Base-by-base conservation (phyloP, 257 asterid genomes). In the Ocimum tenuiflorum region DNA sequence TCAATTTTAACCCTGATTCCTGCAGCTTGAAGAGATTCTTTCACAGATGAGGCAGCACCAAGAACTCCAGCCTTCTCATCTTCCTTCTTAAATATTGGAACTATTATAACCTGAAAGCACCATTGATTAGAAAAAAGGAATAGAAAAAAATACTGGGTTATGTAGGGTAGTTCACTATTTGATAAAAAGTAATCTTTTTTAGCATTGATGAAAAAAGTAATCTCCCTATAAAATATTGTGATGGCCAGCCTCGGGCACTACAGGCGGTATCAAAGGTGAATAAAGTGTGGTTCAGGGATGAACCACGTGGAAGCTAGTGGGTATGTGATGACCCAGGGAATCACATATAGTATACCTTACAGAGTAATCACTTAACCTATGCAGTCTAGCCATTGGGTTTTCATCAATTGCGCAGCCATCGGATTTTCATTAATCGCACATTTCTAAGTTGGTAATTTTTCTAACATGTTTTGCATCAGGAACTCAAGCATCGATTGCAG, bases 1-100 rank as follows among this genome's bases (percentile, higher is more conserved):
- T 94, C 97, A 71, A 88, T 41, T 75, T 88, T 88, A 45, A 90
- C 91, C 81, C 72, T 90, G 63, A 94, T 69, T 63, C 97, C 95
- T 3, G 95, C 89, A 67, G 92, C 80, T 66, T 78, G 85, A 65
- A 94, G 84, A 66, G 77, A 66, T 73, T 75, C 83, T 75, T 86
- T 94, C 63, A 86, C 91, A 49, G 95, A 81, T 33, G 83, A 78
- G 58, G 95, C 83, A 60, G 95, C 91, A 64, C 71, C 76, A 61
- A 90, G 79, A 63, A 94, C 95, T 49, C 82, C 95, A 4, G 75
- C 67, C 79, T 69, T 88, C 71, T 91, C 96, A 43, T 85, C 83
- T 27, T 71, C 78, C 79, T 94, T 88, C 85, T 86, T 94, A 95
- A 95, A 91, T 77, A 94, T 90, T 64, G 97, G 99, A 62, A 91